Evolutionary conservation across 2,329 filamentous ascomycete genomes (phyloP), one percentile per base, ranked within the genome.

Genomic region (Arthrobotrys megalospora): DNA sequence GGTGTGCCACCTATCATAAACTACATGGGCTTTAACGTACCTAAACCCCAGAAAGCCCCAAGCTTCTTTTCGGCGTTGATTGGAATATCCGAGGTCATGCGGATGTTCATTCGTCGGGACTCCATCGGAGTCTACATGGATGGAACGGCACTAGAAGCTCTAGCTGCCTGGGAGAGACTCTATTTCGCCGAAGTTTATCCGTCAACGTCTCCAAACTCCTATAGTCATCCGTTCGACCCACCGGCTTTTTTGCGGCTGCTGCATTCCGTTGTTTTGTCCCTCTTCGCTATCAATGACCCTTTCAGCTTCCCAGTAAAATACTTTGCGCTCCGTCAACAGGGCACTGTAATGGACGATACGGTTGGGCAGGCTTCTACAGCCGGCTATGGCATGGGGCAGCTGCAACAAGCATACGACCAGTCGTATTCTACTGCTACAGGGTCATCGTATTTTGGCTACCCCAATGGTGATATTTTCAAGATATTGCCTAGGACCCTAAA

Each of bases 11-110:
- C 80, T 2, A 34, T 81, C 3, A 80, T 81, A 19, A 79, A 69
- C 11, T 81, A 81, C 45, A 80, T 75, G 66, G 80, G 80, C 34
- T 81, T 81, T 65, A 80, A 79, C 21, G 71, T 80, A 24, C 62
- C 71, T 2, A 66, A 63, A 12, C 80, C 80, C 11, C 34, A 38
- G 24, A 67, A 47, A 12, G 24, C 67, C 6, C 34, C 79, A 14
- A 60, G 19, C 6, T 71, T 80, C 41, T 80, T 80, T 52, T 48
- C 43, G 6, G 72, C 71, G 10, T 69, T 81, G n/a, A 52, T 79
- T 7, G 71, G 73, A 11, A 68, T 81, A 53, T 81, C 80, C 2
- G 80, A 81, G 48, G 72, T 81, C 24, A 64, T 81, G 34, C 80
- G 80, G 16, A 78, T 76, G 53, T 73, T 80, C n/a, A 80, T 81